Conservation (phyloP, 345 rosid genomes). For the Eucalyptus victrix region DNA sequence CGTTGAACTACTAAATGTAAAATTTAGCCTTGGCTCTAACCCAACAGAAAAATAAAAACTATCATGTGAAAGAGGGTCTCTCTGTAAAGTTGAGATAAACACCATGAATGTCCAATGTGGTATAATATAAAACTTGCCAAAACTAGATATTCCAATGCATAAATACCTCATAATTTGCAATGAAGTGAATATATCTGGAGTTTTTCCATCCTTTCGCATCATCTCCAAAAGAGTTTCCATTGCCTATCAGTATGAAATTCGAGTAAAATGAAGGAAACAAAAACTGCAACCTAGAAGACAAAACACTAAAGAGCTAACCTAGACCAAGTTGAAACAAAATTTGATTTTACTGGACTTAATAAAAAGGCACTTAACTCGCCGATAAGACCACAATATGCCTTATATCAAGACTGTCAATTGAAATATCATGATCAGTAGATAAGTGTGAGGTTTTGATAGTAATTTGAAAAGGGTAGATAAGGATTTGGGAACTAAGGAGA, state of each 20-base stretch:
- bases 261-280: neutral
- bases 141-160: neutral
- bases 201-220: constrained; percentile 60
- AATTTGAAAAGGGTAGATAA: neutral
- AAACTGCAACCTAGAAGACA: neutral
- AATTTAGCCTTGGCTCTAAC: neutral
- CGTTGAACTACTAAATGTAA: neutral
- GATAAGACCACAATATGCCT: neutral
- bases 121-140: neutral
- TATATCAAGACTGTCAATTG: neutral
- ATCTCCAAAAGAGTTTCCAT: constrained; percentile 63
- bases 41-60: neutral
- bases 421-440: neutral
- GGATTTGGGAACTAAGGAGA: neutral
- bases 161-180: constrained; percentile 64
- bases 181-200: constrained; percentile 51
- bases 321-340: neutral
- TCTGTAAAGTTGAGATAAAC: neutral
- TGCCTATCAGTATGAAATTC: constrained; percentile 27
- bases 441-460: neutral
- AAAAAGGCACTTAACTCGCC: neutral
- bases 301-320: neutral
- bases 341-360: neutral
- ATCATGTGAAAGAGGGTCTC: neutral
- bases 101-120: neutral